Evolutionary conservation across 2,329 filamentous ascomycete genomes (phyloP).

Genomic region (Apiospora saccharicola): DNA sequence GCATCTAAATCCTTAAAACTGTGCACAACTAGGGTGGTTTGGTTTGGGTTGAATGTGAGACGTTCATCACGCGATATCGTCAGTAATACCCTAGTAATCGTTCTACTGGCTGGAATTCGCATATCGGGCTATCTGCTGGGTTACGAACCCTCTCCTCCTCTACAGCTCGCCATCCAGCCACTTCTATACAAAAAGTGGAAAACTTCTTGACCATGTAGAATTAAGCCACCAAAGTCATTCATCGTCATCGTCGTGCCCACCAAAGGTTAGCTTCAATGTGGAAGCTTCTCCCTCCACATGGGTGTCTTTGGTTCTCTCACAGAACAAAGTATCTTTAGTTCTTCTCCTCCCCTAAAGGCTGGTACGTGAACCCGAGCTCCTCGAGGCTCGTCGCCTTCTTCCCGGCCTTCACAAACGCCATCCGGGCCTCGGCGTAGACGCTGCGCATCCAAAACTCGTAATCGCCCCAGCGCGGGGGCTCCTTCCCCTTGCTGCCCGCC

Average conservation of each 20-base stretch:
- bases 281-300: neutral
- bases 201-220: neutral
- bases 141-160: neutral
- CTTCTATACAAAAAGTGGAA: neutral
- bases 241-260: neutral
- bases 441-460: conserved; percentile 76
- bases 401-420: conserved; percentile 73
- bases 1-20: neutral
- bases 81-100: neutral
- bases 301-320: too few species aligned
- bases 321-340: neutral
- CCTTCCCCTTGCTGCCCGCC: conserved; percentile 59
- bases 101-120: neutral
- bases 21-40: neutral
- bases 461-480: conserved; percentile 74
- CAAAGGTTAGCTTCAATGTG: neutral
- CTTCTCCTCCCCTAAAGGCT: conserved; percentile 31
- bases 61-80: neutral
- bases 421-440: conserved; percentile 73
- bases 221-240: neutral
- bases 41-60: neutral
- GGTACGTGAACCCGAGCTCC: conserved; percentile 75
- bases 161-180: neutral
- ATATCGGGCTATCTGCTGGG: neutral
- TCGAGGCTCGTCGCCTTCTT: conserved; percentile 69